These are phyloP conservation scores for Trichoderma brevicompactum DNA, from an alignment of 2,329 filamentous ascomycete genomes.

Conservation along the genomic window DNA sequence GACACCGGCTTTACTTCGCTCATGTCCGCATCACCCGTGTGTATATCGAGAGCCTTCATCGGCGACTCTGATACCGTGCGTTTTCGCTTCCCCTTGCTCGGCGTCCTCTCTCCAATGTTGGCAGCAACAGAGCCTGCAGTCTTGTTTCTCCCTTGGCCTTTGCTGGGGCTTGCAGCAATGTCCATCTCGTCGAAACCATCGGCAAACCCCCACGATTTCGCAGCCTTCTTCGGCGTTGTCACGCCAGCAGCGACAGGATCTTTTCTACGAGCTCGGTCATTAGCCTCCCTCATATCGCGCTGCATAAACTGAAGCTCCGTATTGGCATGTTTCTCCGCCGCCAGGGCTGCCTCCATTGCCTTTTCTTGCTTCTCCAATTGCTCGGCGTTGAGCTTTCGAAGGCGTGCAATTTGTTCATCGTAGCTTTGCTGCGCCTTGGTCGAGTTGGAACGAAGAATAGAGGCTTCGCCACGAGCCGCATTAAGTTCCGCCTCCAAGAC, in stretches of 20 bases:
- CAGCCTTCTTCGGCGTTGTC: conserved; percentile 64
- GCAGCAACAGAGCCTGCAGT: conserved; percentile 49
- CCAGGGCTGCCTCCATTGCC: conserved; percentile 66
- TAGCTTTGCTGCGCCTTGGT: conserved; percentile 65
- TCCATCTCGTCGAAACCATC: conserved; percentile 79
- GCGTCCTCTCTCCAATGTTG: conserved; percentile 58
- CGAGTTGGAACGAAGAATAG: conserved; percentile 74
- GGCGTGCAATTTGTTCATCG: conserved; percentile 62
- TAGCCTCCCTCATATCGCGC: conserved; percentile 69
- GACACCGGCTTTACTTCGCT: conserved; percentile 37
- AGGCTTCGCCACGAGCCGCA: conserved; percentile 70
- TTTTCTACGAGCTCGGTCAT: conserved; percentile 53
- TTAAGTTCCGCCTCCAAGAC: conserved; percentile 61
- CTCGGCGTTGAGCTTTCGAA: conserved; percentile 68
- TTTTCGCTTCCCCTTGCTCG: conserved; percentile 73
- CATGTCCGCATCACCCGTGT: conserved; percentile 49
- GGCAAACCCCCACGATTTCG: conserved; percentile 62
- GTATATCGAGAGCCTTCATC: conserved; percentile 61
- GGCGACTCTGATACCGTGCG: conserved; percentile 69
- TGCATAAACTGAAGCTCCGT: conserved; percentile 75
- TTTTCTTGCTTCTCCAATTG: conserved; percentile 66
- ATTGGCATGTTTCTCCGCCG: conserved; percentile 65
- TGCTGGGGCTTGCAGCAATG: conserved; percentile 58
- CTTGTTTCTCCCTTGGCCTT: conserved; percentile 49
- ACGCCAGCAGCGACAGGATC: conserved; percentile 41